phyloP scores from a whole-genome alignment of 2,329 filamentous ascomycete species.

The Xylariaceae sp. region DNA sequence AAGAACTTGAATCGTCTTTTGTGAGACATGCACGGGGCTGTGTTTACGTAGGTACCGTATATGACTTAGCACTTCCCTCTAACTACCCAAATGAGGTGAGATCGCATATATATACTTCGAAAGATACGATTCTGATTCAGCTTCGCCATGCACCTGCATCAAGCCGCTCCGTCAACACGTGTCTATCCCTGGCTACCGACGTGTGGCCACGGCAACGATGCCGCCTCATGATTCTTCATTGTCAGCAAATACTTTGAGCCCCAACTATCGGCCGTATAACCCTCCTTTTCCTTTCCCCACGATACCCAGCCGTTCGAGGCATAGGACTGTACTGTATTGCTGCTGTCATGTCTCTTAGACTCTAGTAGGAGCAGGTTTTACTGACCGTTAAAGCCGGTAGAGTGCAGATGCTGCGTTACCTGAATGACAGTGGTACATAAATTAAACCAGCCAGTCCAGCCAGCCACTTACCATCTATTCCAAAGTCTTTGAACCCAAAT shows the following conservation, averaged over 20 bases:
- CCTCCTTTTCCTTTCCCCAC: not conserved
- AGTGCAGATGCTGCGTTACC: not conserved
- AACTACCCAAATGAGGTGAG: too few relatives aligned
- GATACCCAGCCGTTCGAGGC: not conserved
- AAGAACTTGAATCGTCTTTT: too few relatives aligned
- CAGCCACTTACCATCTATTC: not conserved
- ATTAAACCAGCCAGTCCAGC: not conserved
- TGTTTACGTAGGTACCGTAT: too few relatives aligned
- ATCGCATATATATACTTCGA: too few relatives aligned
- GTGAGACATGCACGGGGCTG: too few relatives aligned
- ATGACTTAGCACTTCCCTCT: too few relatives aligned
- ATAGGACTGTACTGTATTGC: not conserved
- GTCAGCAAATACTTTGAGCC: not conserved
- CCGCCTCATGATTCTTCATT: slow-evolving; percentile 2
- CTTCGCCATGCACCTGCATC: slow-evolving; percentile 13
- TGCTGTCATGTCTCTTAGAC: too few relatives aligned
- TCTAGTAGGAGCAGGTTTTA: too few relatives aligned
- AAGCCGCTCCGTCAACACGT: too few relatives aligned
- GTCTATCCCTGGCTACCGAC: slow-evolving; percentile 14
- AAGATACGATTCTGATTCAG: not conserved
- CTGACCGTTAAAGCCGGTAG: too few relatives aligned
- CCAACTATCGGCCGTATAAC: too few relatives aligned
- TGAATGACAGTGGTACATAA: not conserved
- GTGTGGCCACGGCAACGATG: slow-evolving; percentile 10
- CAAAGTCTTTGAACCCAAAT: not conserved